Percentiles rank a stretch among this genome's conserved stretches.
Evolutionary conservation across 129 eudicot genomes (phyloP).

Genomic region (Scalesia atractyloides): DNA sequence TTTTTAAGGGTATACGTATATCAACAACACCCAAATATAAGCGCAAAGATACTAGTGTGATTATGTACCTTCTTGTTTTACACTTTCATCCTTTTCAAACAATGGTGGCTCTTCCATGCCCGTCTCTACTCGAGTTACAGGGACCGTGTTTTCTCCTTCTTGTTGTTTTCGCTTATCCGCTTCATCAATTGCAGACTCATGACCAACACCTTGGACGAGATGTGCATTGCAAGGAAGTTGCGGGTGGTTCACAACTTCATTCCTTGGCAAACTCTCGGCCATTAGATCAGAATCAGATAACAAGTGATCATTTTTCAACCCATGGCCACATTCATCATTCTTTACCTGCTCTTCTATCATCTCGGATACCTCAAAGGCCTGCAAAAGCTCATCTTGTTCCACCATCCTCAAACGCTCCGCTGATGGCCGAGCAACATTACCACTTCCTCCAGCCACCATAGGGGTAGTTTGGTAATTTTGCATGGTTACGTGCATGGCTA

Average conservation of each 20-base stretch:
- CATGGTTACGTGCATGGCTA: constrained; percentile 19
- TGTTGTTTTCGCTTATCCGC: not conserved
- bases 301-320: constrained; percentile 1
- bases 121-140: constrained; percentile 20
- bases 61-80: constrained; percentile 20
- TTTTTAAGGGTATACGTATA: not conserved
- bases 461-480: constrained; percentile 37
- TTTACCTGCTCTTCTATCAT: not conserved
- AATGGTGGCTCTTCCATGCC: constrained; percentile 20
- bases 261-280: not conserved
- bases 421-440: not conserved
- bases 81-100: constrained; percentile 8
- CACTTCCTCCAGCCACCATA: constrained; percentile 31
- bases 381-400: constrained; percentile 68
- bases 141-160: constrained; percentile 11
- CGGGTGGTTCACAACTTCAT: not conserved
- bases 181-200: not conserved
- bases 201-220: constrained; percentile 36
- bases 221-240: constrained; percentile 14
- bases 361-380: constrained; percentile 47
- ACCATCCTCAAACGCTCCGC: constrained; percentile 51
- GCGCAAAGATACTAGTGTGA: not conserved
- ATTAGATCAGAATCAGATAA: not conserved
- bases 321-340: not conserved
- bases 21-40: not conserved